Base-by-base conservation (phyloP, 2,329 filamentous ascomycete species). In the Pseudogymnoascus sp. region DNA sequence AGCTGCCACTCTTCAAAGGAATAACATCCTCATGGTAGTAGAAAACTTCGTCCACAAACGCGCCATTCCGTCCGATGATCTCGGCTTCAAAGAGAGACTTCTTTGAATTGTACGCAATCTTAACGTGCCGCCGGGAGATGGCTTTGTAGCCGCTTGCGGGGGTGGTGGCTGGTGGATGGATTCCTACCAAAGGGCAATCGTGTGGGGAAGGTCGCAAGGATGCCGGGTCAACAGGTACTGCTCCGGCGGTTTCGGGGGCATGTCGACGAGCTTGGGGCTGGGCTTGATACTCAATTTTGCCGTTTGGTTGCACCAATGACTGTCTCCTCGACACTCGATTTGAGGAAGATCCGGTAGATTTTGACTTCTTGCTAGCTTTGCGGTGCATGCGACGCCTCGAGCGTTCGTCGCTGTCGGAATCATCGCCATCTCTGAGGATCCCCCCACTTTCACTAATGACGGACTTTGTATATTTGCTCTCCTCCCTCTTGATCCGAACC, bases 121-220 rank as follows among this genome's bases (percentile, higher is more conserved):
- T 87, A 59, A 90, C 78, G 72, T 93, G 90, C 68, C 88, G 79
- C 65, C 89, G 81, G 3, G 89, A 93, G 62, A 93, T 92, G 60
- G 83, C 84, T 71, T 89, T 89, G 60, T 89, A 90, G 66, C 83
- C 84, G 65, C 74, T 79, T 2, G 84, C 82, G 65, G 85, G 84
- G 59, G 84, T 79, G 4, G 82, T 82, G 1, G 83, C 82, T 0
- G 85, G 85, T 3, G 89, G 89, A 72, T 92, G 89, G 50, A 93
- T 90, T 35, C 85, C 84, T 59, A 92, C 81, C 64, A 90, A 82
- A 2, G 87, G 85, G 62, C 86, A 83, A 63, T 86, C 81, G 65
- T 82, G 75, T 0, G 85, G 84, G 24, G 85, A 84, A 1, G 87
- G 85, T 4, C 84, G 80, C 53, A 89, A 77, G 19, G 79, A 81